These are phyloP conservation scores for Coemansia sp. DNA, from an alignment of 192 early-diverging fungal genomes.

Conservation along the genomic window DNA sequence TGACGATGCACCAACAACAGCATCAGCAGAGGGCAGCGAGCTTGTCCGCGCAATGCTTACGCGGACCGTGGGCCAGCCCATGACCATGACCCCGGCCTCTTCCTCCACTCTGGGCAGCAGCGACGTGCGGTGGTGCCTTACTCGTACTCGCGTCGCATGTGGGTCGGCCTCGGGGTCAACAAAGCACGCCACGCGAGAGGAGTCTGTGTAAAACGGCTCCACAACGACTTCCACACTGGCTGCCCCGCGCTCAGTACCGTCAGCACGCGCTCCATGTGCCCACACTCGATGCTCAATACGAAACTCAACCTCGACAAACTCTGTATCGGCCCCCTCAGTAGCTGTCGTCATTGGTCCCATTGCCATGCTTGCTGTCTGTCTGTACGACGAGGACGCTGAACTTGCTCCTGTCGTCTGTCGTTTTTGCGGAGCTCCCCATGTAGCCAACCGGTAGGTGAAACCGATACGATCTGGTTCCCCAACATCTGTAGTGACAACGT, in stretches of 20 bases:
- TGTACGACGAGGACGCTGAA: slow-evolving; percentile 11
- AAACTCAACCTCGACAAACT: slow-evolving; percentile 27
- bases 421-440: slow-evolving; percentile 7
- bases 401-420: slow-evolving; percentile 1
- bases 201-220: slow-evolving; percentile 23
- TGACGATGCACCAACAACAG: neutral
- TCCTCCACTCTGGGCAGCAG: slow-evolving; percentile 23
- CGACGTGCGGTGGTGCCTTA: slow-evolving; percentile 29
- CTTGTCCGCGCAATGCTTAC: slow-evolving; percentile 16
- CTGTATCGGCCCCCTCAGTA: slow-evolving; percentile 2
- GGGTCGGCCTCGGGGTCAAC: slow-evolving; percentile 49
- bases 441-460: slow-evolving; percentile 20
- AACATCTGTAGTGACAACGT: slow-evolving; percentile 1
- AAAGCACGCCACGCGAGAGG: slow-evolving; percentile 33
- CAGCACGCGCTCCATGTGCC: slow-evolving; percentile 14
- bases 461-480: neutral
- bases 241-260: neutral
- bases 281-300: slow-evolving; percentile 49
- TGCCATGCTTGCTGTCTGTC: neutral
- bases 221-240: slow-evolving; percentile 13
- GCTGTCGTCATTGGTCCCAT: neutral
- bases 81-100: slow-evolving; percentile 5
- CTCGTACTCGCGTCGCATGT: slow-evolving; percentile 42
- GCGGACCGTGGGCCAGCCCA: slow-evolving; percentile 37
- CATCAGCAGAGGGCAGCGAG: neutral